Percentiles rank a stretch among this genome's conserved stretches.
Evolutionary conservation across 768 basidiomycete species (phyloP).

Genomic region (Boletus sp.): DNA sequence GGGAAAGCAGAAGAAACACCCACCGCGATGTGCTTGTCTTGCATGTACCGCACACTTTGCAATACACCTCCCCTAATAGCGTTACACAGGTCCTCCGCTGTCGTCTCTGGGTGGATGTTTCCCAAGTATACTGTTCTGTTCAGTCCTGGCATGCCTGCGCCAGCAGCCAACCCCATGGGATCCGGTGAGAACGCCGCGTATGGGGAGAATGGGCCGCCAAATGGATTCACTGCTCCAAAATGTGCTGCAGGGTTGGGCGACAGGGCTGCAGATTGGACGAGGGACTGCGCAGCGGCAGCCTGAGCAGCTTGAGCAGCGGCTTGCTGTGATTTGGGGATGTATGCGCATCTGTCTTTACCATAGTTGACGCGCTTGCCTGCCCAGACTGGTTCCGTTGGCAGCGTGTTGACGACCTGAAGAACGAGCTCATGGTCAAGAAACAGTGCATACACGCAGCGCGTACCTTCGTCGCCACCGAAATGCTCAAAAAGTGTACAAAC

Average conservation of each 20-base stretch:
- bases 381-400: conserved; percentile 92
- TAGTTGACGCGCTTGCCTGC: conserved; percentile 96
- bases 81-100: conserved; percentile 93
- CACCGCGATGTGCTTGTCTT: conserved; percentile 96
- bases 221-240: conserved; percentile 32
- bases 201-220: conserved; percentile 39
- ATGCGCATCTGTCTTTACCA: conserved; percentile 98
- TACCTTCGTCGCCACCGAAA: conserved; percentile 93
- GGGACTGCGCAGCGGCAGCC: conserved; percentile 78
- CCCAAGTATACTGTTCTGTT: conserved; percentile 96
- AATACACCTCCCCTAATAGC: conserved; percentile 95
- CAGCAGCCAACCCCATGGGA: conserved; percentile 29
- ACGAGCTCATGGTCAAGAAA: not conserved
- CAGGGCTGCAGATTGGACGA: conserved; percentile 49
- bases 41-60: conserved; percentile 93
- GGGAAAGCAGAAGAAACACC: conserved; percentile 30
- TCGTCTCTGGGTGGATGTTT: conserved; percentile 95
- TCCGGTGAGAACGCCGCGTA: conserved; percentile 55
- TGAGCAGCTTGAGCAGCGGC: conserved; percentile 85
- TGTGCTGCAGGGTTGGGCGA: conserved; percentile 31
- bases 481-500: conserved; percentile 97
- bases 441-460: conserved; percentile 18
- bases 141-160: conserved; percentile 50
- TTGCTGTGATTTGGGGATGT: conserved; percentile 94
- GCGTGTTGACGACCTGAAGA: conserved; percentile 82